Evolutionary conservation across 1,139 yeast species (phyloP).

Genomic region (Yamadazyma kanchanaburiensis): DNA sequence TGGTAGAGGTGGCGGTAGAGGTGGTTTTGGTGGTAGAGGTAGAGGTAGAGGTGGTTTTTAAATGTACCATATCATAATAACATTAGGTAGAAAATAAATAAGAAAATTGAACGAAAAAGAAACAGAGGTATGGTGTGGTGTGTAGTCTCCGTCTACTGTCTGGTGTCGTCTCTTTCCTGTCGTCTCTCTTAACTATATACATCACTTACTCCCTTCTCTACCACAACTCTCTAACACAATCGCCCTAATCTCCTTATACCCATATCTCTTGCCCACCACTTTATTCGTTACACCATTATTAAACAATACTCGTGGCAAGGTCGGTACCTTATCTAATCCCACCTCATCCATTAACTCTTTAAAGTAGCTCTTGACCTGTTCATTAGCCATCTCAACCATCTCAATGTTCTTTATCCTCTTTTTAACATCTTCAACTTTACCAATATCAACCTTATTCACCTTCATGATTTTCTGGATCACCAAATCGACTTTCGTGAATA

Average conservation of each 20-base stretch:
- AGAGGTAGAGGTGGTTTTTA: constrained; percentile 43
- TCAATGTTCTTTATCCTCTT: constrained; percentile 12
- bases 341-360: constrained; percentile 18
- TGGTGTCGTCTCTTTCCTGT: too few relatives aligned
- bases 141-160: too few relatives aligned
- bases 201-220: too few relatives aligned
- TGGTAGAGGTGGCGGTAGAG: constrained; percentile 22
- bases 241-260: constrained; percentile 34
- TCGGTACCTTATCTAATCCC: constrained; percentile 20
- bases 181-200: too few relatives aligned
- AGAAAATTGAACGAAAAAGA: too few relatives aligned
- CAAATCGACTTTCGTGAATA: constrained; percentile 74
- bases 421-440: constrained; percentile 2
- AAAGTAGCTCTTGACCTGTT: constrained; percentile 21
- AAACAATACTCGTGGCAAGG: constrained; percentile 33
- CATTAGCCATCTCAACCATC: constrained; percentile 17
- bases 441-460: constrained; percentile 3
- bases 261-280: constrained; percentile 21
- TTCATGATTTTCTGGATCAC: constrained; percentile 26
- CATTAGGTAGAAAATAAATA: constrained; percentile 21
- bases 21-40: constrained; percentile 36
- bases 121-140: too few relatives aligned
- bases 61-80: too few relatives aligned
- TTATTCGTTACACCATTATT: constrained; percentile 28
- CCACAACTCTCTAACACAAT: constrained; percentile 26